Base-by-base conservation (phyloP, 805 yeast genomes). In the Barnettozyma pratensis region DNA sequence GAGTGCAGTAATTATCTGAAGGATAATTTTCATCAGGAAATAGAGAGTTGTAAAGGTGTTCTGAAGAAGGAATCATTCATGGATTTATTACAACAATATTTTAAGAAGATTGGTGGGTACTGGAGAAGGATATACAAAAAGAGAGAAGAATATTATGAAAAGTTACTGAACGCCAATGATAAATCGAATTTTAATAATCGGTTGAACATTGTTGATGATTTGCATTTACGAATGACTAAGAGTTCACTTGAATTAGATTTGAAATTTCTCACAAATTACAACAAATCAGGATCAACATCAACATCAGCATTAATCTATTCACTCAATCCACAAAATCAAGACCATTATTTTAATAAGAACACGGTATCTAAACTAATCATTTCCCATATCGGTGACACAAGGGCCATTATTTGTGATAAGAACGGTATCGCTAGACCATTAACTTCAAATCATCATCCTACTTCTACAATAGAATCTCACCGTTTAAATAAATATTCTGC, bases 331-430 rank as follows among this genome's bases (percentile, higher is more conserved):
- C 45, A 39, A 12, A 57, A 65, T 7, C 51, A 52, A 5, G 49
- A 54, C 27, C 46, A 61, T 11, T 65, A 64, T 45, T 65, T 91
- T 68, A 80, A 83, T 52, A 78, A 82, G n/a, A 71, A 74, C 7
- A 83, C 86, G 4, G 69, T 85, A 10, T 73, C 88, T 26, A 81
- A 81, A 57, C 65, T 94, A 26, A 75, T 87, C 1, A 79, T 91
- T 19, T 91, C 95, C 1, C 99, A 94, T 61, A 82, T 92, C 11
- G 99, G 99, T 6, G 99, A 94, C 63, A 86, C 97, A 3, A 78
- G 87, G 53, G 89, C 95, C 6, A 75, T 94, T 3, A 58, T 94
- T n/a, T 86, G 94, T 54, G 98, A 91, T 65, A 76, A 75, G 48
- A 66, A 74, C 47, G 98, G 98, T 3, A 69, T 77, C 38, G 96